Percentiles rank a stretch among this genome's conserved stretches.
These are phyloP conservation scores for Dunaliella primolecta DNA, from an alignment of 139 green algal genomes.

Conservation along the genomic window DNA sequence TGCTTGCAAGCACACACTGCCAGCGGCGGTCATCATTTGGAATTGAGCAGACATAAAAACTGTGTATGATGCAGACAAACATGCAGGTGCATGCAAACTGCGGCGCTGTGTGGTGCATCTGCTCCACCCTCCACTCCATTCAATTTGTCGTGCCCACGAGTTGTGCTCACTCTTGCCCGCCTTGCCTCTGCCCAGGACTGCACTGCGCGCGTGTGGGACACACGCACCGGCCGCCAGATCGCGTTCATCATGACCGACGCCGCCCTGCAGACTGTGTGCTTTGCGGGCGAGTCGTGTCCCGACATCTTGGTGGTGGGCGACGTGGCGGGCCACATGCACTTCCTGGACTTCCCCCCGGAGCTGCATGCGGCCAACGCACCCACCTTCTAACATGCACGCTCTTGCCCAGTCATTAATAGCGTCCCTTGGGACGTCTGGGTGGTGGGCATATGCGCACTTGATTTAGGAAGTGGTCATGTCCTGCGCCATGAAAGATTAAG, in stretches of 20 bases:
- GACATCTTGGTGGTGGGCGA: slow-evolving; percentile 57
- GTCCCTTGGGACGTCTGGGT: neutral
- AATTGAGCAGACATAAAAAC: too few species aligned
- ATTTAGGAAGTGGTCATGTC: neutral
- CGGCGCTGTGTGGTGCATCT: too few species aligned
- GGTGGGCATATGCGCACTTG: neutral
- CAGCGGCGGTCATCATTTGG: too few species aligned
- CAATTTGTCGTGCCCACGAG: too few species aligned
- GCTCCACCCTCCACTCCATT: too few species aligned
- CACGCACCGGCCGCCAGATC: slow-evolving; percentile 6
- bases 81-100: too few species aligned
- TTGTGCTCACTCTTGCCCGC: too few species aligned
- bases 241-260: slow-evolving; percentile 62
- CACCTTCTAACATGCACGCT: neutral
- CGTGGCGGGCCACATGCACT: slow-evolving; percentile 63
- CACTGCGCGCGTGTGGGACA: slow-evolving; percentile 48
- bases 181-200: slow-evolving; percentile 48
- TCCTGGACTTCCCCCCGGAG: slow-evolving; percentile 42
- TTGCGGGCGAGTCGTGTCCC: slow-evolving; percentile 2
- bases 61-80: too few species aligned
- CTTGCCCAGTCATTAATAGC: neutral
- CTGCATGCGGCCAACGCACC: neutral
- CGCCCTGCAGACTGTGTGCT: slow-evolving; percentile 17
- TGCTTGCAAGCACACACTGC: too few species aligned
- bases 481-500: too few species aligned